Percentiles rank a stretch among this genome's conserved stretches.
These are phyloP conservation scores for Corynascus novoguineensis DNA, from an alignment of 495 filamentous ascomycete species.

Conservation along the genomic window DNA sequence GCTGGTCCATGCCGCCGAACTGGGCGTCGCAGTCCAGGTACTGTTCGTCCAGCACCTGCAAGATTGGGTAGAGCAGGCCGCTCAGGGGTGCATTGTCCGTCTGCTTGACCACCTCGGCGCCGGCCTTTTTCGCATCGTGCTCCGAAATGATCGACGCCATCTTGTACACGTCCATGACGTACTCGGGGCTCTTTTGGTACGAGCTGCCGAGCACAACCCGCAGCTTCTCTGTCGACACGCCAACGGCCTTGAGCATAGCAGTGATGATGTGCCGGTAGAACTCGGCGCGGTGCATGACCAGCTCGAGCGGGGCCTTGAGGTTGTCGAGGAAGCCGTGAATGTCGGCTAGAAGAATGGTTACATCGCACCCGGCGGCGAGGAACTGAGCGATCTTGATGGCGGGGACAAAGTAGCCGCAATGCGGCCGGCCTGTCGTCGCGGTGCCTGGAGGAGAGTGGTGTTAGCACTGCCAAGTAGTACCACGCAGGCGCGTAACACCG, in stretches of 20 bases:
- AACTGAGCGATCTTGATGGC: constrained; percentile 87
- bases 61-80: constrained; percentile 79
- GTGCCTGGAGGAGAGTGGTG: constrained; percentile 46
- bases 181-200: constrained; percentile 68
- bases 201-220: constrained; percentile 77
- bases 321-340: constrained; percentile 77
- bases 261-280: constrained; percentile 68
- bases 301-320: constrained; percentile 78
- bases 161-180: constrained; percentile 73
- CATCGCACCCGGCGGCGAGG: constrained; percentile 74
- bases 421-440: constrained; percentile 56
- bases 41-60: constrained; percentile 90
- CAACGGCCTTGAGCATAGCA: constrained; percentile 60
- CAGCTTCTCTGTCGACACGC: constrained; percentile 70
- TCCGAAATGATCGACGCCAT: constrained; percentile 48
- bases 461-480: not conserved
- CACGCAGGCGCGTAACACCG: not conserved
- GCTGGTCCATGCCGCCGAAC: constrained; percentile 75
- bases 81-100: constrained; percentile 64
- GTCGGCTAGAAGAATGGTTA: constrained; percentile 78
- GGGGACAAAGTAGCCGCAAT: constrained; percentile 69
- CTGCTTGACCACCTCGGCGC: constrained; percentile 92
- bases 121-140: constrained; percentile 76
- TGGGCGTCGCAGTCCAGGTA: constrained; percentile 80
- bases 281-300: constrained; percentile 70